Conservation (phyloP, 2,329 filamentous ascomycete species). For the Ophiocordyceps camponoti-saundersi region DNA sequence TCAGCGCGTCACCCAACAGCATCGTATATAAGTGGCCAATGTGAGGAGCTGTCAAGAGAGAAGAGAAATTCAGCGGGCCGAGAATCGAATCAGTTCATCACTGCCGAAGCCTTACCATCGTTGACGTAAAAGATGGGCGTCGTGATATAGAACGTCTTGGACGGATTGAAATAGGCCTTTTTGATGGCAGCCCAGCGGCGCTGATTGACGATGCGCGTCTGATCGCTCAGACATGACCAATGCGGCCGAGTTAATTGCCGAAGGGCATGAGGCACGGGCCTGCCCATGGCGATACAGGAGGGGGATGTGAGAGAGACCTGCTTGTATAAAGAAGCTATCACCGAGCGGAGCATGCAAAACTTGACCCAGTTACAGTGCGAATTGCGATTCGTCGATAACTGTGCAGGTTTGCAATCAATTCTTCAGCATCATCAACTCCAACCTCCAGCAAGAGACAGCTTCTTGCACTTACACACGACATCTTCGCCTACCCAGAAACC, state of each 20-base stretch:
- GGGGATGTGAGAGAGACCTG: background rate
- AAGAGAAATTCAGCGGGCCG: background rate
- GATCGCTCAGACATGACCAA: background rate
- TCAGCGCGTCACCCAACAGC: slow-evolving; percentile 78
- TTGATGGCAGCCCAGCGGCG: background rate
- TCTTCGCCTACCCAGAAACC: no score
- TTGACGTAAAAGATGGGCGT: slow-evolving; percentile 99
- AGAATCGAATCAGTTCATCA: background rate
- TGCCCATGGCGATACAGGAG: background rate
- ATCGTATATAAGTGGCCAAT: slow-evolving; percentile 90
- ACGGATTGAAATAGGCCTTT: background rate
- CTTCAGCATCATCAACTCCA: background rate
- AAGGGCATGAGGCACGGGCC: background rate
- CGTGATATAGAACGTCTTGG: slow-evolving; percentile 86
- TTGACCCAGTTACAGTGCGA: background rate
- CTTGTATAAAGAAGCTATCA: background rate
- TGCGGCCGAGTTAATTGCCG: background rate
- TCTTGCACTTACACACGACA: no score
- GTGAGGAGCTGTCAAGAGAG: slow-evolving; percentile 51
- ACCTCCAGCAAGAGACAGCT: background rate
- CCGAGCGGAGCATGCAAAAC: background rate
- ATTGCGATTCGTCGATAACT: background rate
- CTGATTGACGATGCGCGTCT: background rate
- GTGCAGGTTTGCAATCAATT: background rate
- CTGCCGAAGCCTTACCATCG: slow-evolving; percentile 39